phyloP scores from a whole-genome alignment of 2,329 filamentous ascomycete genomes.

The Cladobotryum mycophilum region DNA sequence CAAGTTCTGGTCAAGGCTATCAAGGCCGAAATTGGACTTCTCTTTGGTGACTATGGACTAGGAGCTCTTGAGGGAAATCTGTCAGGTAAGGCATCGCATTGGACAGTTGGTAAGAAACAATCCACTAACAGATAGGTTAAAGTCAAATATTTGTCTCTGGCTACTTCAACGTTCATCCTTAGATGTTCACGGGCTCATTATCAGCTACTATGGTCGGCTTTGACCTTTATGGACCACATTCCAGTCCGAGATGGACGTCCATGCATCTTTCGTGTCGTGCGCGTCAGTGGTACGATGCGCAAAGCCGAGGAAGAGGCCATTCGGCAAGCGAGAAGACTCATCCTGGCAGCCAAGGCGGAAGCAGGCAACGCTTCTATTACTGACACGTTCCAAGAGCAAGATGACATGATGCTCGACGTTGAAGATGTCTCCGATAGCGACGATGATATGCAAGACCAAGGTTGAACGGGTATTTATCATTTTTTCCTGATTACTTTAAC shows the following conservation, averaged over 20 bases:
- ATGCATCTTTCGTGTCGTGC: conserved; percentile 77
- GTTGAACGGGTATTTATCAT: conserved; percentile 43
- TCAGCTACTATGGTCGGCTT: conserved; percentile 80
- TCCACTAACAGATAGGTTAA: background rate
- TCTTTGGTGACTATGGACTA: conserved; percentile 86
- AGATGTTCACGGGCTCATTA: conserved; percentile 77
- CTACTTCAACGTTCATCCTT: conserved; percentile 93
- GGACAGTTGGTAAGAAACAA: background rate
- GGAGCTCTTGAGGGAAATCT: conserved; percentile 66
- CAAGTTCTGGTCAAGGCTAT: conserved; percentile 63
- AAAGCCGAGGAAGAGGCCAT: conserved; percentile 90
- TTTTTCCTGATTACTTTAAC: conserved; percentile 65
- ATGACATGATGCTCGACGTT: conserved; percentile 35
- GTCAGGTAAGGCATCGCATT: conserved; percentile 45
- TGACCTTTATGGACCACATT: conserved; percentile 71
- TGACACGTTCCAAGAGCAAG: conserved; percentile 18
- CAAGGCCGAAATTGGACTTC: conserved; percentile 58
- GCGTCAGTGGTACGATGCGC: conserved; percentile 86
- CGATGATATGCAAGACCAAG: conserved; percentile 39
- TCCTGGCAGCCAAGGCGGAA: conserved; percentile 57
- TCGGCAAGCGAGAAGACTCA: conserved; percentile 63
- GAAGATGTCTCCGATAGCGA: conserved; percentile 37
- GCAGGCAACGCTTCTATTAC: conserved; percentile 14
- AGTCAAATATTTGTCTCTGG: conserved; percentile 89
- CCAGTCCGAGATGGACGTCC: conserved; percentile 53